Percentiles rank a stretch among this genome's conserved stretches.
Evolutionary conservation across 257 asterid species (phyloP).

Genomic region (Cruciata laevipes): DNA sequence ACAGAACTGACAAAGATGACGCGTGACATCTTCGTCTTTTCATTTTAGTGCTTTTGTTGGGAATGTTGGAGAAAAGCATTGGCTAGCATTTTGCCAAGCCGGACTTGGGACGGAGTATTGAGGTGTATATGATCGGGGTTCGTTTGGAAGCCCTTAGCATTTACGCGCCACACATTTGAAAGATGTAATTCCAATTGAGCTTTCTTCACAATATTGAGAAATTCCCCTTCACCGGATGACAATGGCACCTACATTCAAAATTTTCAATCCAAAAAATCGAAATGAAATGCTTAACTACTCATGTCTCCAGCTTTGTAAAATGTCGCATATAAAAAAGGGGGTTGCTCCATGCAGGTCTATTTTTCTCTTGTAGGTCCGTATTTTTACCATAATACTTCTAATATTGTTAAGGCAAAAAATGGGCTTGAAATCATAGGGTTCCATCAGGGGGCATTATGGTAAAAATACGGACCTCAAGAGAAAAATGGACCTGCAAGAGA

Average conservation of each 20-base stretch:
- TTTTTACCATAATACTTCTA: too few species aligned
- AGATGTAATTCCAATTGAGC: slow-evolving; percentile 26
- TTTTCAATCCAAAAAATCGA: background rate
- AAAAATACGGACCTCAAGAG: too few species aligned
- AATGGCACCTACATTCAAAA: slow-evolving; percentile 24
- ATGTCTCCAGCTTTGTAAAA: too few species aligned
- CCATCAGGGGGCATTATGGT: too few species aligned
- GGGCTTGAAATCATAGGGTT: too few species aligned
- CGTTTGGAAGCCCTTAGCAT: slow-evolving; percentile 30
- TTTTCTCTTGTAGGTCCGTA: too few species aligned
- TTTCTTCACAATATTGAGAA: slow-evolving; percentile 21
- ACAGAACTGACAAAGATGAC: background rate
- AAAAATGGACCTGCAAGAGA: too few species aligned
- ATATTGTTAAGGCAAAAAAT: too few species aligned
- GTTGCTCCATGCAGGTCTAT: too few species aligned
- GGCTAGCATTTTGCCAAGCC: slow-evolving; percentile 32
- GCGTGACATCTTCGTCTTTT: too few species aligned
- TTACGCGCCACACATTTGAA: slow-evolving; percentile 24
- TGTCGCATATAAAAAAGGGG: too few species aligned
- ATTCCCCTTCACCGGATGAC: slow-evolving; percentile 32
- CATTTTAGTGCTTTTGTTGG: background rate
- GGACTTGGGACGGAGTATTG: slow-evolving; percentile 24
- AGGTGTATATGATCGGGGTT: slow-evolving; percentile 34
- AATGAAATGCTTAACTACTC: too few species aligned
- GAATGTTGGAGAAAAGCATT: background rate